Base-by-base conservation (phyloP, 805 yeast species). In the Jamesozyma gamospora region DNA sequence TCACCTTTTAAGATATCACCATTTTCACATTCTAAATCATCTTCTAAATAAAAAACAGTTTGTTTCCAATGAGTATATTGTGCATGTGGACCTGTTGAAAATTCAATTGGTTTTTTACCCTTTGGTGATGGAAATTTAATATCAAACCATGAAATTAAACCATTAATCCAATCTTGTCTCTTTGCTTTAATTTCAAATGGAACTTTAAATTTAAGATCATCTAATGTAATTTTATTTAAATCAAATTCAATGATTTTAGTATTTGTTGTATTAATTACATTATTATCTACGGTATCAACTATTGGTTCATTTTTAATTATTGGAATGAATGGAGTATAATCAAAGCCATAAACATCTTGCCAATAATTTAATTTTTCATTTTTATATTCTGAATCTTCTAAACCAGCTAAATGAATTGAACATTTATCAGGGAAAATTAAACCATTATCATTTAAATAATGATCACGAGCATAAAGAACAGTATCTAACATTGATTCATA, bases 1-100 rank as follows among this genome's bases (percentile, higher is more conserved):
- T 67, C 65, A 34, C 97, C 92, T 42, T 72, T 71, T 48, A 94
- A 69, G 31, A 60, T 55, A 53, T 92, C 98, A 42, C 90, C 95
- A 50, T 70, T 68, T 56, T 79, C 79, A 46, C 82, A 65, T 54
- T 78, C 83, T 48, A 90, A 64, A 24, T 84, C 94, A 53, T 85
- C 83, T 51, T 74, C 77, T 55, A 90, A 71, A 63, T 92, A 94
- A 65, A 94, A 87, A 1, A 92, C 94, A 15, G 96, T 83, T 67
- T 92, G 98, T 63, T 92, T 94, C 99, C 99, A 92, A 67, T 92
- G 99, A 13, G 98, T 92, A 70, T 88, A 87, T 51, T 78, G 76
- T 35, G 87, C 79, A 65, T 82, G 87, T 28, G 99, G 96, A 18
- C 97, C 97, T 12, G 99, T 94, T 16, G 92, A 80, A 59, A 92